Base-by-base conservation (phyloP, 352 stramenopile genomes). In the Phytopythium chamaehyphon region DNA sequence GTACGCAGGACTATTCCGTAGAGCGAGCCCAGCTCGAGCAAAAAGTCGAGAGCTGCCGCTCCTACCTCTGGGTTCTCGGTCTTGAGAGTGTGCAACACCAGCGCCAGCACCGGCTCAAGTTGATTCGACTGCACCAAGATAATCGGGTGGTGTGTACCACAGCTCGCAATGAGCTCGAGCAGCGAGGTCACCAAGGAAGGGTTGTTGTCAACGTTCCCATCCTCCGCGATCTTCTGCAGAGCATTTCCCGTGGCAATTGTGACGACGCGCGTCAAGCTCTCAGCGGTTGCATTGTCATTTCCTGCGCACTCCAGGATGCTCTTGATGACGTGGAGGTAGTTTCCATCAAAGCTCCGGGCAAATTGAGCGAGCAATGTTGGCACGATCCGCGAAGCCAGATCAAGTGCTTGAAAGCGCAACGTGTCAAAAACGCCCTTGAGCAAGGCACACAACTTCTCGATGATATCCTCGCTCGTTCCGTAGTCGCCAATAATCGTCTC, bases 1-100 rank as follows among this genome's bases (percentile, higher is more conserved):
- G 65, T 87, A n/a, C 78, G 72, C 57, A 86, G 59, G 37, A 89
- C 76, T 54, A 88, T 73, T 16, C 79, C 79, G 50, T 88, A 91
- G 57, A 83, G 78, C 24, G 70, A 81, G 21, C 76, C 71, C 19
- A 91, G 57, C 40, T 88, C 78, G 39, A 77, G 64, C 16, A 91
- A 42, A 26, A 91, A 82, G 35, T 80, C 65, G 15, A 91, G 57
- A 16, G 76, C 83, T 0, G 76, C 68, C 31, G 47, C 47, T 19
- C 73, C 76, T 1, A 88, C 73, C 39, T 91, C 81, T 3, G 77
- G 78, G 38, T 75, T 83, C 48, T 88, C 76, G 2, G 74, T 71
- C 57, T 84, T 76, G 21, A 91, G 72, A 16, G 76, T 62, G 42
- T 87, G 78, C 22, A 88, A 44, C 47, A 79, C 61, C 36, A 91